phyloP scores from a whole-genome alignment of 371 early-diverging fungal species.

The Apophysomyces variabilis region DNA sequence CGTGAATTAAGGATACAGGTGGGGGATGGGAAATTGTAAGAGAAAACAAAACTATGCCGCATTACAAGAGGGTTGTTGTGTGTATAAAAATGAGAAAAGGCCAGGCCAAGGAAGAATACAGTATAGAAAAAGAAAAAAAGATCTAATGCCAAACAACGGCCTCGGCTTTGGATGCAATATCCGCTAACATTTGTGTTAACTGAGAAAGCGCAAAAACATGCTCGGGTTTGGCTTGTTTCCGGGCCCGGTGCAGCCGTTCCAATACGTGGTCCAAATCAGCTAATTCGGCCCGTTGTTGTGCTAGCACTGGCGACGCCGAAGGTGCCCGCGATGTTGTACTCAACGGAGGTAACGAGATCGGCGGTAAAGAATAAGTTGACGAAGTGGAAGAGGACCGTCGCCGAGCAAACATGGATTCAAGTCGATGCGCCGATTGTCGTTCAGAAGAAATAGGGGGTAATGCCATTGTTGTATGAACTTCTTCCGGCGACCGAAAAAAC shows the following conservation, averaged over 20 bases:
- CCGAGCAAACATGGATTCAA: slow-evolving; percentile 8
- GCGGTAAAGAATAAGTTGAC: slow-evolving; percentile 18
- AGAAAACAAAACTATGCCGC: too few relatives aligned
- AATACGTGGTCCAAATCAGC: slow-evolving; percentile 24
- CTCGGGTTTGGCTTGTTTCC: slow-evolving; percentile 15
- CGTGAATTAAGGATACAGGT: too few relatives aligned
- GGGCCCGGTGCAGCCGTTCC: slow-evolving; percentile 15
- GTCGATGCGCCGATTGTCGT: slow-evolving; percentile 3
- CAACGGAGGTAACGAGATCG: slow-evolving; percentile 21
- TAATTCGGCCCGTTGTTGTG: slow-evolving; percentile 1
- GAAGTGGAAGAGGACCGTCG: slow-evolving; percentile 5
- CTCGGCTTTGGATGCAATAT: slow-evolving; percentile 20
- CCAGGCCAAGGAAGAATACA: not conserved
- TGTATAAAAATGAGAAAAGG: not conserved
- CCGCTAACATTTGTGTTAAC: slow-evolving; percentile 12
- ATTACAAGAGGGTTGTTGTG: not conserved
- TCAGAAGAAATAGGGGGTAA: slow-evolving; percentile 19
- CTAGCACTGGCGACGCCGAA: slow-evolving; percentile 2
- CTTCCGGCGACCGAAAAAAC: slow-evolving; percentile 11
- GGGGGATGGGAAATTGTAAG: too few relatives aligned
- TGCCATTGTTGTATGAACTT: slow-evolving; percentile 17
- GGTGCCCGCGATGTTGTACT: slow-evolving; percentile 2
- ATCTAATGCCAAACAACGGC: slow-evolving; percentile 12
- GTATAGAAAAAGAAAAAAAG: not conserved
- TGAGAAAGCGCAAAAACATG: slow-evolving; percentile 17